Evolutionary conservation across 306 rosid species (phyloP).

Genomic region (Luffa aegyptiaca): DNA sequence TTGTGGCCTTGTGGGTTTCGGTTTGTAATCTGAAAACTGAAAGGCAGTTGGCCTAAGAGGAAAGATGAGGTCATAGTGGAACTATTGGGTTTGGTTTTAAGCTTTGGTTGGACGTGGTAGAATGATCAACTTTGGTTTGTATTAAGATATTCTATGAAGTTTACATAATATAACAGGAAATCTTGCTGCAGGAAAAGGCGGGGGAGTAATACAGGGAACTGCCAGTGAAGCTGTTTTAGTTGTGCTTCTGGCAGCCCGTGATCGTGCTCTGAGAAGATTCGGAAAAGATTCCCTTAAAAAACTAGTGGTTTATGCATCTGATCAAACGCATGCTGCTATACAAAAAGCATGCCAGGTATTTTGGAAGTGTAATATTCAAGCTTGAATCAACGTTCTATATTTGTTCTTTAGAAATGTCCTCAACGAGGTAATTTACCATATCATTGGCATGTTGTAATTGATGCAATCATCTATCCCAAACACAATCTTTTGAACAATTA

Average conservation of each 20-base stretch:
- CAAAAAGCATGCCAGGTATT: conserved; percentile 91
- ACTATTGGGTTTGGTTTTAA: background rate
- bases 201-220: conserved; percentile 95
- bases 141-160: conserved; percentile 3
- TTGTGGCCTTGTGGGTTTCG: background rate
- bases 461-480: background rate
- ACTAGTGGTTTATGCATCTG: conserved; percentile 84
- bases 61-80: background rate
- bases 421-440: background rate
- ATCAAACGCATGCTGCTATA: conserved; percentile 72
- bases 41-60: background rate
- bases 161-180: conserved; percentile 13
- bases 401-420: background rate
- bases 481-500: background rate
- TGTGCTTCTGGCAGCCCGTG: conserved; percentile 89
- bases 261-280: conserved; percentile 36
- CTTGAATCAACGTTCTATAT: background rate
- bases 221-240: conserved; percentile 96
- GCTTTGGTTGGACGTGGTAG: background rate
- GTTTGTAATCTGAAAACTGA: background rate
- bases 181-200: conserved; percentile 66
- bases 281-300: conserved; percentile 55
- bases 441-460: background rate
- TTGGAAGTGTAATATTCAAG: background rate
- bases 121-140: background rate